Conservation (phyloP, 176 grass and related monocot genomes). For the Juncus effusus region DNA sequence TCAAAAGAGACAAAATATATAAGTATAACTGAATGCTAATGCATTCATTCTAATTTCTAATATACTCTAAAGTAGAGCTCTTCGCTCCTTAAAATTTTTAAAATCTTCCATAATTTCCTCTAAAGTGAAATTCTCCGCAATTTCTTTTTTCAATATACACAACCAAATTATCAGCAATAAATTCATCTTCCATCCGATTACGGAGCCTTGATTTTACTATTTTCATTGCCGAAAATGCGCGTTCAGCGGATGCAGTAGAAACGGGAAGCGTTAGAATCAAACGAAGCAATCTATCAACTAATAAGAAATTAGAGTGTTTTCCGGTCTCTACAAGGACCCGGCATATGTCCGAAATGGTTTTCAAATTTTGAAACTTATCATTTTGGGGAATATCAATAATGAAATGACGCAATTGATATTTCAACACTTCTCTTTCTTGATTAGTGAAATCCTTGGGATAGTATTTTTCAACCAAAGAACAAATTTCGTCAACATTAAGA, state of each 20-base stretch:
- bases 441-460: not conserved
- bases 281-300: constrained; percentile 24
- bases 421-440: not conserved
- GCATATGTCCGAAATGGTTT: constrained; percentile 5
- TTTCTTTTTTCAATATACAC: constrained; percentile 17
- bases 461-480: not conserved
- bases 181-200: constrained; percentile 9
- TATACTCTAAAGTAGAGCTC: too few species aligned
- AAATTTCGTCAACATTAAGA: not conserved
- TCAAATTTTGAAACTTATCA: not conserved
- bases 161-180: constrained; percentile 8
- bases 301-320: not conserved
- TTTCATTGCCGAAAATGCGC: constrained; percentile 22
- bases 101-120: constrained; percentile 8
- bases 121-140: not conserved
- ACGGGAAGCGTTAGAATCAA: constrained; percentile 15
- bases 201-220: not conserved
- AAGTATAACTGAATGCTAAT: too few species aligned
- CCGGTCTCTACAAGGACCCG: not conserved
- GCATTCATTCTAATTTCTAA: too few species aligned
- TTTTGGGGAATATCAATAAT: not conserved
- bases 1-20: too few species aligned
- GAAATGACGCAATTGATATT: constrained; percentile 12
- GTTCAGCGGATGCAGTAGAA: constrained; percentile 13
- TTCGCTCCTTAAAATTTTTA: too few species aligned